A percentile compares a stretch with the other conserved stretches of the same genome.
Conservation (phyloP, 108 stramenopile species). For the Cyclotella baltica region DNA sequence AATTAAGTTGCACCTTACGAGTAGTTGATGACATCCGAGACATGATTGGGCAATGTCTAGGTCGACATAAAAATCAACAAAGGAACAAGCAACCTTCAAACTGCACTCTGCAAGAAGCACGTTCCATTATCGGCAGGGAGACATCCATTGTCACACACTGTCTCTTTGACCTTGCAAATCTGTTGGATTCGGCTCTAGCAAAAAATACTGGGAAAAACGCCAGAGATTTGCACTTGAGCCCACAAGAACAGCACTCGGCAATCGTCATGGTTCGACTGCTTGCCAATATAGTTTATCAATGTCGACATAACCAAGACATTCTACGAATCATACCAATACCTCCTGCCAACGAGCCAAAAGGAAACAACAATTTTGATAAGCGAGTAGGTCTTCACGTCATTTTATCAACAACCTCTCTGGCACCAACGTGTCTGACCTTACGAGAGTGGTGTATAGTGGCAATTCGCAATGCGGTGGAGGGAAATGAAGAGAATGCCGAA, state of each 20-base stretch:
- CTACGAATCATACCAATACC: constrained; percentile 66
- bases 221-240: constrained; percentile 59
- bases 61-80: constrained; percentile 33
- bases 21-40: constrained; percentile 63
- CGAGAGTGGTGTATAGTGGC: constrained; percentile 89
- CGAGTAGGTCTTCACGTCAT: constrained; percentile 80
- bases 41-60: constrained; percentile 64
- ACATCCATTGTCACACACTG: constrained; percentile 55
- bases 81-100: constrained; percentile 13
- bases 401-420: constrained; percentile 77
- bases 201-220: constrained; percentile 58
- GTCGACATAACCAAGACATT: constrained; percentile 74
- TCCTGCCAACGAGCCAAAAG: neutral
- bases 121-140: constrained; percentile 60
- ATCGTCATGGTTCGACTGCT: constrained; percentile 69
- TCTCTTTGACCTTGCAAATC: constrained; percentile 54
- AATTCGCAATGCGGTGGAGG: constrained; percentile 81
- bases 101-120: constrained; percentile 26
- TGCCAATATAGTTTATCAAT: constrained; percentile 77
- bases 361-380: neutral
- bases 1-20: constrained; percentile 51
- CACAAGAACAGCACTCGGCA: constrained; percentile 66
- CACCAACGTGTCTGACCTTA: constrained; percentile 79
- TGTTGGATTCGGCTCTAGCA: constrained; percentile 63
- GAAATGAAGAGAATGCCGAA: constrained; percentile 70